Percentiles rank a stretch among this genome's conserved stretches.
phyloP scores from a whole-genome alignment of 2,329 filamentous ascomycete genomes.

The Aspergillus carbonarius region DNA sequence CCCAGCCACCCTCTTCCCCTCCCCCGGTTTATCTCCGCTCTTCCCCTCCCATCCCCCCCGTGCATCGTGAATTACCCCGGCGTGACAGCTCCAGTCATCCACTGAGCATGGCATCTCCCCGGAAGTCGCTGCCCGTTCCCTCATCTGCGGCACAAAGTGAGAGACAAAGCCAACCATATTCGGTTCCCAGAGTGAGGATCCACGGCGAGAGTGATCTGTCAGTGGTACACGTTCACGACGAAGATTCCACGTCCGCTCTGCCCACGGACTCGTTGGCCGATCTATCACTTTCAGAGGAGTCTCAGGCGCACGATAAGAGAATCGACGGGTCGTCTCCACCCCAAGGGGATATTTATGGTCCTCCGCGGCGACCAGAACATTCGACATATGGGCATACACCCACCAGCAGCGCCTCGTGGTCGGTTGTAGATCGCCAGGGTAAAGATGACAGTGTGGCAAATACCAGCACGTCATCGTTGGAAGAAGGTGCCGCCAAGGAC shows the following conservation, averaged over 20 bases:
- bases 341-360: slow-evolving; percentile 26
- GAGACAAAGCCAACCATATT: slow-evolving; percentile 30
- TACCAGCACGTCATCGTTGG: slow-evolving; percentile 25
- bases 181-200: slow-evolving; percentile 36
- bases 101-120: slow-evolving; percentile 20
- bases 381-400: slow-evolving; percentile 30
- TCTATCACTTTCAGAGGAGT: slow-evolving; percentile 27
- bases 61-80: slow-evolving; percentile 22
- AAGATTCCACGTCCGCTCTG: slow-evolving; percentile 22
- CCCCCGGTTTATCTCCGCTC: slow-evolving; percentile 45
- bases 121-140: slow-evolving; percentile 28
- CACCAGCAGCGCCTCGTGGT: slow-evolving; percentile 38
- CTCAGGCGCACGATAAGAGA: slow-evolving; percentile 17
- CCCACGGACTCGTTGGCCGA: slow-evolving; percentile 26
- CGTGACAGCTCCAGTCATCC: slow-evolving; percentile 24
- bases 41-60: slow-evolving; percentile 32
- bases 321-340: slow-evolving; percentile 24
- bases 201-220: slow-evolving; percentile 27
- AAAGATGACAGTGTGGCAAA: slow-evolving; percentile 23
- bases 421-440: slow-evolving; percentile 28
- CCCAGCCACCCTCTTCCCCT: slow-evolving; percentile 40
- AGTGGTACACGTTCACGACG: slow-evolving; percentile 28
- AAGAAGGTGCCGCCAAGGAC: slow-evolving; percentile 23
- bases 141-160: slow-evolving; percentile 20
- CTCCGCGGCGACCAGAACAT: slow-evolving; percentile 15